Evolutionary conservation across 2,329 filamentous ascomycete species (phyloP).

Genomic region (Lachnellula hyalina): DNA sequence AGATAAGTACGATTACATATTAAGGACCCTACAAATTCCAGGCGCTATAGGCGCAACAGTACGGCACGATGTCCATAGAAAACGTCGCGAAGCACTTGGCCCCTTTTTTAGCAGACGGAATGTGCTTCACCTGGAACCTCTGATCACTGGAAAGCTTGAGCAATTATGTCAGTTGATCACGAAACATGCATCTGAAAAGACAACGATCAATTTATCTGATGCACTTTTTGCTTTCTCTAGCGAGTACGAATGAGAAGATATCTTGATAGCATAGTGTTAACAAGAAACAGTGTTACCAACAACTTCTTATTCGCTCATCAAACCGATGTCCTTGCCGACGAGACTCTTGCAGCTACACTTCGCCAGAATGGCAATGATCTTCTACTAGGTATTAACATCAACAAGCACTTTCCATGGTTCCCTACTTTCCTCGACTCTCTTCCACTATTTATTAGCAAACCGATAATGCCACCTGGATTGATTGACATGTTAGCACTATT

Average conservation of each 20-base stretch:
- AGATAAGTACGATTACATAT: constrained; percentile 11
- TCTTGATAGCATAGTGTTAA: neutral
- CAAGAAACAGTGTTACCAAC: neutral
- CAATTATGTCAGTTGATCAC: constrained; percentile 4
- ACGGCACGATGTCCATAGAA: constrained; percentile 7
- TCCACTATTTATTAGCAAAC: constrained; percentile 10
- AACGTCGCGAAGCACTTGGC: constrained; percentile 8
- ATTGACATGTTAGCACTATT: constrained; percentile 11
- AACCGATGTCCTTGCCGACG: constrained; percentile 9
- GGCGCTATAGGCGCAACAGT: constrained; percentile 7
- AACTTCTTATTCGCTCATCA: constrained; percentile 10
- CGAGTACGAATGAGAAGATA: neutral
- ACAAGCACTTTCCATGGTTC: constrained; percentile 12
- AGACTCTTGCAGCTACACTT: constrained; percentile 1
- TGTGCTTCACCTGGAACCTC: constrained; percentile 7
- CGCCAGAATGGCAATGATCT: constrained; percentile 7
- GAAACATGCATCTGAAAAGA: constrained; percentile 3
- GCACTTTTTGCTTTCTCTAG: constrained; percentile 6
- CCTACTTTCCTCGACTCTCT: constrained; percentile 11
- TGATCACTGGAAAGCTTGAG: constrained; percentile 12
- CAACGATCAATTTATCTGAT: constrained; percentile 6
- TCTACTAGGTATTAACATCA: constrained; percentile 7
- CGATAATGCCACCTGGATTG: constrained; percentile 13
- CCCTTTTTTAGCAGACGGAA: constrained; percentile 12
- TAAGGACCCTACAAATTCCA: constrained; percentile 5